Conservation (phyloP, 768 basidiomycete species). For the Psilocybe tampanensis region DNA sequence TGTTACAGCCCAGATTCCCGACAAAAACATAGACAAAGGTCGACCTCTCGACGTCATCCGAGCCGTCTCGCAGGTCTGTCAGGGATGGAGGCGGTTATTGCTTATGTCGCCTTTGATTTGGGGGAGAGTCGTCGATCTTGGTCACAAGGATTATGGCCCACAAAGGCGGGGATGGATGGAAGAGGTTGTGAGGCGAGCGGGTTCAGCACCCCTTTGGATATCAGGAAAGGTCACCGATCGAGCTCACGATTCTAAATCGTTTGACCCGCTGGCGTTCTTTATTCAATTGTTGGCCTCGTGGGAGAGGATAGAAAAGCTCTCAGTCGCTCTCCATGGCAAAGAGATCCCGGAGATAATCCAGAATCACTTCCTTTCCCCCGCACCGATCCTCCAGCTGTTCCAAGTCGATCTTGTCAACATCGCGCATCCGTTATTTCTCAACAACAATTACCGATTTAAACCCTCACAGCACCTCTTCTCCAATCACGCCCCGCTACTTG, state of each 20-base stretch:
- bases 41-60: neutral
- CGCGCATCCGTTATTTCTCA: neutral
- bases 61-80: neutral
- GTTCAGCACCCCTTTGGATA: neutral
- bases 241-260: neutral
- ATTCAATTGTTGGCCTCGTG: neutral
- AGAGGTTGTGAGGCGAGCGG: neutral
- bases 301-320: neutral
- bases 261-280: neutral
- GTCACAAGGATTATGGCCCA: neutral
- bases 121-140: neutral
- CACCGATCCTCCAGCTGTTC: neutral
- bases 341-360: neutral
- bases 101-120: neutral
- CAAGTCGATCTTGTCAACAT: neutral
- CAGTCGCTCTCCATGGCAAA: neutral
- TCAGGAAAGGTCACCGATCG: neutral
- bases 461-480: too few relatives aligned
- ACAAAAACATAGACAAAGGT: too few relatives aligned
- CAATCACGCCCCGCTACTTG: too few relatives aligned
- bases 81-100: neutral
- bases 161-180: neutral
- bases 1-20: too few relatives aligned
- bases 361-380: neutral
- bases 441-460: too few relatives aligned